Conservation (phyloP, 176 grass and related monocot genomes). For the Zea luxurians region DNA sequence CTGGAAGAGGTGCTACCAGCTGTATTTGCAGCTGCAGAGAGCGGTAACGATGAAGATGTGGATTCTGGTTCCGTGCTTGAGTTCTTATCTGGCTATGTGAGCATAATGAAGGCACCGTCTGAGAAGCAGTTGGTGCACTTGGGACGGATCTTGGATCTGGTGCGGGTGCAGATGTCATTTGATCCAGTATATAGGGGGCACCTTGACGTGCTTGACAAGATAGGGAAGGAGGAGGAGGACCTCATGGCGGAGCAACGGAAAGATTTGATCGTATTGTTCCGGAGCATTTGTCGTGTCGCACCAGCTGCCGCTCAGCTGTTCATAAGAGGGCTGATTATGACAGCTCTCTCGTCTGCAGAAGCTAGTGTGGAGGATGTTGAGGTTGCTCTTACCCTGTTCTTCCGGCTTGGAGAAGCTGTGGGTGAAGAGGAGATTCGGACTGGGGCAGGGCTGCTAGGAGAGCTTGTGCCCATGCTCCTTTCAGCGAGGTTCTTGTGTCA, state of each 20-base stretch:
- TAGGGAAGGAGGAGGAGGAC: constrained; percentile 92
- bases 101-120: constrained; percentile 66
- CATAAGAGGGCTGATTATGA: constrained; percentile 67
- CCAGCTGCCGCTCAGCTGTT: constrained; percentile 73
- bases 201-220: constrained; percentile 86
- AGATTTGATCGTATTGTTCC: constrained; percentile 75
- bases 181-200: constrained; percentile 68
- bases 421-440: constrained; percentile 69
- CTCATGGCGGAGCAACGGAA: constrained; percentile 77
- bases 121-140: constrained; percentile 75
- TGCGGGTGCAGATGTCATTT: constrained; percentile 71
- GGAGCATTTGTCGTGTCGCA: constrained; percentile 81
- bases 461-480: constrained; percentile 83
- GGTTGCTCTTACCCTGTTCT: constrained; percentile 75
- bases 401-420: constrained; percentile 71
- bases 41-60: constrained; percentile 60
- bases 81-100: constrained; percentile 81
- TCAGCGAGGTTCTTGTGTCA: constrained; percentile 75
- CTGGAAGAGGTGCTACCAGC: constrained; percentile 79
- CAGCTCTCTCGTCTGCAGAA: constrained; percentile 62
- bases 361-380: constrained; percentile 79
- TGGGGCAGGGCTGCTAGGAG: constrained; percentile 61
- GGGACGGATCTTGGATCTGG: constrained; percentile 71
- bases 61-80: constrained; percentile 68
- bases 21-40: constrained; percentile 76